Base-by-base conservation (phyloP, 1,284 basidiomycete species). In the Cutaneotrichosporon sp. region DNA sequence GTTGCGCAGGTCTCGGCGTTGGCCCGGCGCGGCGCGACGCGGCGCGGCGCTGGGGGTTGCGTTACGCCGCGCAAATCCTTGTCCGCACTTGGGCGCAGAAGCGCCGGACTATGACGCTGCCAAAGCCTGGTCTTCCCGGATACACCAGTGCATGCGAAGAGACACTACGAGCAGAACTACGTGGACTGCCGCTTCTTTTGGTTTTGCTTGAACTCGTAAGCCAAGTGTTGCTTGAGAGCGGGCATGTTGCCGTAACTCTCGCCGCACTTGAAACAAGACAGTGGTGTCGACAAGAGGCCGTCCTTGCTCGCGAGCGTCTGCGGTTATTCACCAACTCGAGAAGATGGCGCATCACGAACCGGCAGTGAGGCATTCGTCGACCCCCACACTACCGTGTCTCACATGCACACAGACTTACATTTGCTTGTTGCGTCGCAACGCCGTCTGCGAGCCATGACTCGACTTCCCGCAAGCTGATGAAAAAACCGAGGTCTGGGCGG, bases 401-500 rank as follows among this genome's bases (percentile, higher is more conserved):
- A 51, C 26, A 30, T 30, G 10, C 26, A 10, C 26, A 30, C 7
- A 30, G 7, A 58, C 52, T 23, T 30, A 50, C 41, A 14, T 42
- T 33, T 2, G 26, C 35, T 21, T 33, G 17, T n/a, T 54, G 39
- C 15, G 58, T 53, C 34, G 67, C 82, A 7, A 80, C 77, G 35
- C 85, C 83, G 49, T 18, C 23, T 4, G 47, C 41, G 7, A 90
- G 84, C 85, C 87, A 90, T 0, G 78, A 77, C 38, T 87, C 73
- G 4, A 96, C 85, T 5, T 88, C 83, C 34, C 82, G 78, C 4
- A 96, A 76, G 50, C 84, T 81, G 0, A 97, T 66, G 72, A 96
- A 97, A 76, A 92, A 97, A 0, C 90, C 92, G 13, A 82, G 77
- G 26, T 81, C 81, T 0, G 93, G 94, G 63, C 88, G 84, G 76